Percentiles rank a stretch among this genome's conserved stretches.
phyloP scores from a whole-genome alignment of 345 rosid genomes.

The Bruguiera parviflora region DNA sequence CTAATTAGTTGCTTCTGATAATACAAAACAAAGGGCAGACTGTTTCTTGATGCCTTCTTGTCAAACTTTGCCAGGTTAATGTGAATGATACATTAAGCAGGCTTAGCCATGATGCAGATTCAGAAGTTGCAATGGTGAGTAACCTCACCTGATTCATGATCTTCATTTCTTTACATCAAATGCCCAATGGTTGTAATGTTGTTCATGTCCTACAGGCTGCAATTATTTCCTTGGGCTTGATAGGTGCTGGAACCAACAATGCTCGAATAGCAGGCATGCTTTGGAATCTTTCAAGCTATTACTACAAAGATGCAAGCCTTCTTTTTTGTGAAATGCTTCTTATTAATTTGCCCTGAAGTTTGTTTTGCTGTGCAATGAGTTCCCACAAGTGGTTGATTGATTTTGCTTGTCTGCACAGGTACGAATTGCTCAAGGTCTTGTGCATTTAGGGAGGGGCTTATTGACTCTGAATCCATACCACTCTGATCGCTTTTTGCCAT shows the following conservation, averaged over 20 bases:
- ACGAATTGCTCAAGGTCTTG: constrained; percentile 92
- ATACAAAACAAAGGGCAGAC: too few species aligned
- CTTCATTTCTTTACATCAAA: neutral
- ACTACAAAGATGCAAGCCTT: constrained; percentile 81
- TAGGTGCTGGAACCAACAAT: constrained; percentile 95
- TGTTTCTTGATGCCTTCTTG: too few species aligned
- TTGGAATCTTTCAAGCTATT: constrained; percentile 87
- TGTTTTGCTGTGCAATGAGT: neutral
- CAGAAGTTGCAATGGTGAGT: constrained; percentile 94
- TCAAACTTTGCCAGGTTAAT: constrained; percentile 52
- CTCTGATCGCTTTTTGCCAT: constrained; percentile 78
- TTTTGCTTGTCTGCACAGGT: constrained; percentile 49
- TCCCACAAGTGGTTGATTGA: constrained; percentile 7
- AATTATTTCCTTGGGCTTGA: constrained; percentile 81
- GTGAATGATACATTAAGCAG: constrained; percentile 98
- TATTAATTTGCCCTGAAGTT: too few species aligned
- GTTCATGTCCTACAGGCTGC: constrained; percentile 58
- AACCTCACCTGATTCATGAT: constrained; percentile 5
- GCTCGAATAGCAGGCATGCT: constrained; percentile 97
- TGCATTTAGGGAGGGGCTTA: constrained; percentile 91
- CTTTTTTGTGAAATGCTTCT: constrained; percentile 71
- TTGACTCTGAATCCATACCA: constrained; percentile 89
- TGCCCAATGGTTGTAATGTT: constrained; percentile 7
- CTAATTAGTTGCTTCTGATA: too few species aligned
- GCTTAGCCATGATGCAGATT: constrained; percentile 92